These are phyloP conservation scores for Entomortierella lignicola DNA, from an alignment of 192 early-diverging fungal genomes.

Conservation along the genomic window DNA sequence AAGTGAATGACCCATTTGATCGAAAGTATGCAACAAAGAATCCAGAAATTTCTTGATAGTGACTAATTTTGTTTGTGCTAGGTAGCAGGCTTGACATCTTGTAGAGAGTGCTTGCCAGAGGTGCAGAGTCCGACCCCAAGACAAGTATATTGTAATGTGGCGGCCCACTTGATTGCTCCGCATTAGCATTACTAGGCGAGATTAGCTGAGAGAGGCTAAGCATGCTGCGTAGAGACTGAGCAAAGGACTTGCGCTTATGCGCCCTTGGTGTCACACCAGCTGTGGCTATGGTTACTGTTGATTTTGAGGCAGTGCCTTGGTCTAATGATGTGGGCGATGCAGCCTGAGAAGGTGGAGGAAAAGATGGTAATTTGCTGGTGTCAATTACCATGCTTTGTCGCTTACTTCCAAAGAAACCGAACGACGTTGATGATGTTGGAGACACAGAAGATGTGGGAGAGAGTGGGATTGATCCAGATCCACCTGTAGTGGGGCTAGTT, in stretches of 20 bases:
- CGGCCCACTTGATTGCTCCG: neutral
- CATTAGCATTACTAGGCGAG: slow-evolving; percentile 3
- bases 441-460: slow-evolving; percentile 8
- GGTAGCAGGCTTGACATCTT: slow-evolving; percentile 48
- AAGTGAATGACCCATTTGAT: slow-evolving; percentile 25
- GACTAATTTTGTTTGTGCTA: slow-evolving; percentile 28
- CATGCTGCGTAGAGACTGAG: slow-evolving; percentile 38
- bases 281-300: slow-evolving; percentile 1
- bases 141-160: slow-evolving; percentile 50
- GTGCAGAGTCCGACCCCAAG: slow-evolving; percentile 43
- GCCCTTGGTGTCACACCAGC: slow-evolving; percentile 8
- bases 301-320: neutral
- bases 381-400: neutral
- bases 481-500: neutral
- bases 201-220: slow-evolving; percentile 32
- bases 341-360: neutral
- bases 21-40: slow-evolving; percentile 52
- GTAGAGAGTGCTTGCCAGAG: slow-evolving; percentile 49
- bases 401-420: neutral
- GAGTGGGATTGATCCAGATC: neutral
- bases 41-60: slow-evolving; percentile 54
- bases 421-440: slow-evolving; percentile 4
- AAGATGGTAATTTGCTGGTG: neutral
- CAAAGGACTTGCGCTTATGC: slow-evolving; percentile 43
- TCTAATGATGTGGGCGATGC: neutral